These are phyloP conservation scores for Emericellopsis terricola DNA, from an alignment of 495 filamentous ascomycete species.

Conservation along the genomic window DNA sequence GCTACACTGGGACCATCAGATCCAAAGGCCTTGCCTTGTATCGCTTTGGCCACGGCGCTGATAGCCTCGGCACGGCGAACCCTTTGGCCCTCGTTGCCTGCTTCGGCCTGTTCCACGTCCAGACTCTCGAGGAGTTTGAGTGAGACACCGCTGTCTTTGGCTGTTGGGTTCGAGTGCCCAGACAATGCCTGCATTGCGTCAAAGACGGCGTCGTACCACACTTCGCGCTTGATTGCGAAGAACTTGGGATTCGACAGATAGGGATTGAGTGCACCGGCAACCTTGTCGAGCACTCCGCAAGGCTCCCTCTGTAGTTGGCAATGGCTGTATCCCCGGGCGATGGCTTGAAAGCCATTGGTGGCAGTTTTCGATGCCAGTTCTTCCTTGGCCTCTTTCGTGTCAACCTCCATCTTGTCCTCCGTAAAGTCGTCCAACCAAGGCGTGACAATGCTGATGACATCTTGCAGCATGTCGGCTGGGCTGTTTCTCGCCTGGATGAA, in stretches of 20 bases:
- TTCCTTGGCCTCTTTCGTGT: constrained; percentile 6
- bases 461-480: constrained; percentile 48
- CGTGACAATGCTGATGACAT: constrained; percentile 44
- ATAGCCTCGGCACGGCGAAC: constrained; percentile 18
- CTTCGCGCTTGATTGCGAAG: constrained; percentile 10
- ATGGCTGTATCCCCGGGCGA: constrained; percentile 23
- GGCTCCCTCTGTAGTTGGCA: constrained; percentile 14
- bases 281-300: constrained; percentile 11
- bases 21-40: constrained; percentile 13
- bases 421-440: constrained; percentile 36
- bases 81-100: constrained; percentile 20
- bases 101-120: constrained; percentile 14
- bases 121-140: constrained; percentile 20
- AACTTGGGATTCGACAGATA: constrained; percentile 11
- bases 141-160: constrained; percentile 7
- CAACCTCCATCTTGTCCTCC: constrained; percentile 47
- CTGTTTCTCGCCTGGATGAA: constrained; percentile 40
- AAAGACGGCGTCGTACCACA: constrained; percentile 16
- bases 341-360: constrained; percentile 20
- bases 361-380: constrained; percentile 7
- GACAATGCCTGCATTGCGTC: constrained; percentile 12
- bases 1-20: neutral
- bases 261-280: constrained; percentile 11
- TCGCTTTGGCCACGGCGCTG: constrained; percentile 11
- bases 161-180: constrained; percentile 6